Evolutionary conservation across 257 asterid species (phyloP), one percentile per base, ranked within the genome.

Genomic region (Verbena officinalis): DNA sequence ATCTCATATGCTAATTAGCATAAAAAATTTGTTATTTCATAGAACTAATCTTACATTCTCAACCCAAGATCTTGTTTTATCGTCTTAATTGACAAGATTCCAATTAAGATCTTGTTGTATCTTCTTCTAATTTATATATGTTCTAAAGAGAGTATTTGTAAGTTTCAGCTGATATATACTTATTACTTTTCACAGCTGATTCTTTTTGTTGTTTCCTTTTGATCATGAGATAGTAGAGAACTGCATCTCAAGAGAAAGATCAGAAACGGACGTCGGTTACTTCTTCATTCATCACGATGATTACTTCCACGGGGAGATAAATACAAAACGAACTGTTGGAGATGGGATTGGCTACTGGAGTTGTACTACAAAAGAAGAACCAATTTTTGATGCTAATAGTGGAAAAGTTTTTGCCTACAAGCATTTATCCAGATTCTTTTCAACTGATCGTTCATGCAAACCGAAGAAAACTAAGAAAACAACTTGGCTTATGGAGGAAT

Each of bases 401-500:
- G 52, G 67, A n/a, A 58, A 59, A 2, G 4, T 14, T 46, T 13
- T 33, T 11, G 73, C 40, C 4, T 34, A 0, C 44, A 68, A 58
- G 40, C 33, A 27, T 27, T 2, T 27, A 59, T 68, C 8, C 65
- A 17, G 2, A 27, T 27, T 58, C 39, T 12, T n/a, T n/a, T n/a
- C n/a, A n/a, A 48, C 68, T 3, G 34, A 16, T 5, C 15, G 8
- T 4, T 9, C 11, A 36, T 2, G 10, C 40, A 1, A 4, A 9
- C 22, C 43, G 9, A 9, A 5, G 33, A 27, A 5, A 5, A 7
- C 7, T 1, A 62, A 16, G 45, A 27, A 2, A 27, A 62, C 68
- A 16, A 42, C 24, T 15, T 68, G 73, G 73, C 36, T 5, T 21
- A 46, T 68, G 60, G 67, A 57, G 20, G 16, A 19, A 34, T 67